phyloP scores from a whole-genome alignment of 2,329 filamentous ascomycete species.

The Phyllosticta citribraziliensis region DNA sequence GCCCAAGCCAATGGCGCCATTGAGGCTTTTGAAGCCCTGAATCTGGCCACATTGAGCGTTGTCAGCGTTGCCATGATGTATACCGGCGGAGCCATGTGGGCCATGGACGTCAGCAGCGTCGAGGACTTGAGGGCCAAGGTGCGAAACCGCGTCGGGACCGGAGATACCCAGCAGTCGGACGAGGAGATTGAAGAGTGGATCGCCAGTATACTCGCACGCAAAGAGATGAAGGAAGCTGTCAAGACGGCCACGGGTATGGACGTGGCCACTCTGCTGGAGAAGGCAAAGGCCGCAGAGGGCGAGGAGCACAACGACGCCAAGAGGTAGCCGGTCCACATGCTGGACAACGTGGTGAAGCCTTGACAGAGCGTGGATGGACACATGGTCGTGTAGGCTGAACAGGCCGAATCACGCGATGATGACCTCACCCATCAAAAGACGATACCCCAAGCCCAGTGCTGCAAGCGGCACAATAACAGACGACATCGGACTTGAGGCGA shows the following conservation, averaged over 20 bases:
- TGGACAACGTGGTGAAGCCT: neutral
- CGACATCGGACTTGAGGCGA: neutral
- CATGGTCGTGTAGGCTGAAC: neutral
- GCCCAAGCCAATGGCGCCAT: constrained; percentile 51
- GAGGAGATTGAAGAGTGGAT: constrained; percentile 47
- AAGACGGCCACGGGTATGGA: constrained; percentile 19
- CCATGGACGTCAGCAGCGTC: constrained; percentile 56
- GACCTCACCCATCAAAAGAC: neutral
- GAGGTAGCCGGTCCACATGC: neutral
- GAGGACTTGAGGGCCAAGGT: constrained; percentile 51
- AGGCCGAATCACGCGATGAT: neutral
- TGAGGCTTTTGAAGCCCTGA: constrained; percentile 74
- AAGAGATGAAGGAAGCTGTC: constrained; percentile 32
- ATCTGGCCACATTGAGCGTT: constrained; percentile 80
- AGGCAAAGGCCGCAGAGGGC: constrained; percentile 2
- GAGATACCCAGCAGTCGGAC: constrained; percentile 40
- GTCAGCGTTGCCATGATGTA: constrained; percentile 64
- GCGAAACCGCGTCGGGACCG: constrained; percentile 34
- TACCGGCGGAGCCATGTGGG: constrained; percentile 64
- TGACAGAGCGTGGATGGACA: neutral
- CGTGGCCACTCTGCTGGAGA: constrained; percentile 1
- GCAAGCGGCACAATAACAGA: neutral
- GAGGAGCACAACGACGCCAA: neutral
- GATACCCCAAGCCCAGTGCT: constrained; percentile 1
- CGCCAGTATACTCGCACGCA: constrained; percentile 37